Conservation (phyloP, 2,329 filamentous ascomycete genomes). For the Emmonsiellopsis sp. region DNA sequence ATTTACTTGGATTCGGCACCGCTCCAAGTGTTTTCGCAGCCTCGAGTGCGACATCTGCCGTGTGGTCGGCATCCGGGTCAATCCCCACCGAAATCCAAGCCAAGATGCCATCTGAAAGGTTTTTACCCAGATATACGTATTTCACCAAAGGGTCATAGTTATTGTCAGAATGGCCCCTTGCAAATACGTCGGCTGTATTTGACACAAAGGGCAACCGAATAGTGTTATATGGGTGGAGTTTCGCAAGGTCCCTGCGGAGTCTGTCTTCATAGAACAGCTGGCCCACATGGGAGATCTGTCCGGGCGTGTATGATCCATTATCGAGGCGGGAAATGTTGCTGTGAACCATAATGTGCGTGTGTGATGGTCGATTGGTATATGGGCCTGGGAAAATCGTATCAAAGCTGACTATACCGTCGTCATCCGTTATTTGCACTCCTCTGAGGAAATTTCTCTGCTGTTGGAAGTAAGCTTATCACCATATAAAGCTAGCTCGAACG, state of each 20-base stretch:
- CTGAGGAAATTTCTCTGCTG: slow-evolving; percentile 35
- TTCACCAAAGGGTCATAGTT: slow-evolving; percentile 45
- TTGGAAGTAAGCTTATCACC: slow-evolving; percentile 5
- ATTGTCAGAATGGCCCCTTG: slow-evolving; percentile 31
- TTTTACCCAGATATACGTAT: slow-evolving; percentile 44
- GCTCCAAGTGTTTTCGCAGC: too few species aligned
- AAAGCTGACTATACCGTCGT: slow-evolving; percentile 41
- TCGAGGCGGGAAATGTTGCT: slow-evolving; percentile 25
- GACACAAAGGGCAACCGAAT: background rate
- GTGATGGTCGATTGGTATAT: slow-evolving; percentile 37
- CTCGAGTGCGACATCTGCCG: slow-evolving; percentile 9
- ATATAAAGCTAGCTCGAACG: too few species aligned
- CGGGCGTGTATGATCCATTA: slow-evolving; percentile 38
- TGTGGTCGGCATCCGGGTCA: slow-evolving; percentile 28
- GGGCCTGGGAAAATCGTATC: slow-evolving; percentile 41
- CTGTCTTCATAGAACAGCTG: background rate
- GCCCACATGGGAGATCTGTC: slow-evolving; percentile 29
- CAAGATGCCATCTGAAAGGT: slow-evolving; percentile 37
- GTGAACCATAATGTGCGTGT: slow-evolving; percentile 43
- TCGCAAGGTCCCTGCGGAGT: background rate
- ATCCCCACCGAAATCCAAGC: slow-evolving; percentile 43
- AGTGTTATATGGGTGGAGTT: background rate
- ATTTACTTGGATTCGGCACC: background rate
- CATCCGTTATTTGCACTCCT: slow-evolving; percentile 38
- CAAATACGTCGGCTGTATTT: slow-evolving; percentile 29